Evolutionary conservation across 805 yeast species (phyloP), one percentile per base, ranked within the genome.

Genomic region (Spathaspora arborariae): DNA sequence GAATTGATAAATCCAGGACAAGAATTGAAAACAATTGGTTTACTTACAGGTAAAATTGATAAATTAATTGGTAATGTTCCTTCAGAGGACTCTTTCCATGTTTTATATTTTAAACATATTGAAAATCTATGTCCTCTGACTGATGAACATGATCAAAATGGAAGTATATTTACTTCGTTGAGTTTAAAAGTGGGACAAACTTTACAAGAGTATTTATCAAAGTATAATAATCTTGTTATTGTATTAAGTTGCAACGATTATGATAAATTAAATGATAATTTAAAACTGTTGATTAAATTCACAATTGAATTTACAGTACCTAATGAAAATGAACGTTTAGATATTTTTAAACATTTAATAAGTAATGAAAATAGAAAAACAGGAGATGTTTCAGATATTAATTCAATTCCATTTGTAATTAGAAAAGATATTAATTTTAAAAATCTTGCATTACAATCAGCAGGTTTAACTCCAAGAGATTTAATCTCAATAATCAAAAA

Each of bases 391-490:
- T 39, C n/a, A n/a, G 35, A 40, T 16, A 24, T 35, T 20, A 35
- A 47, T 24, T 36, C 46, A 20, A 22, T 22, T n/a, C 57, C 56
- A 10, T 65, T 59, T 43, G 51, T 51, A 11, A 54, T 57, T 15
- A 54, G 76, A 43, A 57, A 52, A 26, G 76, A 85, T 54, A 79
- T 90, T 3, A 75, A 81, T 2, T 55, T 78, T 5, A 65, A 73
- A 1, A 65, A 79, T 0, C 67, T 94, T 24, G 85, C 97, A 0
- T 66, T 86, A 42, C 96, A 90, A 56, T 86, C 96, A 49, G 98
- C 98, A 2, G 98, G 98, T 18, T 72, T 92, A 45, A 86, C 94
- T 0, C 96, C 97, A 1, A 72, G 85, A 18, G 97, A 94, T 62
- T 70, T 92, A 41, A 67, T 68, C 2, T 80, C 92, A 0, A 88